phyloP scores from a whole-genome alignment of 306 rosid species.

The Trifolium dubium region DNA sequence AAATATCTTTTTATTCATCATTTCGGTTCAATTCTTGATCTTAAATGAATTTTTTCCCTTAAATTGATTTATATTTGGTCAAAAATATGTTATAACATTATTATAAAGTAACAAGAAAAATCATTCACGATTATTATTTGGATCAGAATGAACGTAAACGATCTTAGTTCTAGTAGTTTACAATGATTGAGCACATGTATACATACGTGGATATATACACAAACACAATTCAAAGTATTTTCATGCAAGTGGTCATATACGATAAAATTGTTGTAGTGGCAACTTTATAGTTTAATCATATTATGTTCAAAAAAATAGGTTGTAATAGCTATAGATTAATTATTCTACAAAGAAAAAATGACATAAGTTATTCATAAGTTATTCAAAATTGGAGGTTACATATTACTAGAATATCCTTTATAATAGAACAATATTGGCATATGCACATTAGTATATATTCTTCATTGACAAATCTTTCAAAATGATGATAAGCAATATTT shows the following conservation, averaged over 20 bases:
- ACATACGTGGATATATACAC: background rate
- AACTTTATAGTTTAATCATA: background rate
- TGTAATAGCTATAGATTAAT: background rate
- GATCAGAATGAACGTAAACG: too few relatives aligned
- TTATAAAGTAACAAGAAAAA: too few relatives aligned
- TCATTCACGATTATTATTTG: too few relatives aligned
- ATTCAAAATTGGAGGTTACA: background rate
- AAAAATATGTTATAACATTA: too few relatives aligned
- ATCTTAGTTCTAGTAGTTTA: too few relatives aligned
- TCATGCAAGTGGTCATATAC: slow-evolving; percentile 1
- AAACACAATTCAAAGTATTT: background rate
- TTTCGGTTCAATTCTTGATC: too few relatives aligned
- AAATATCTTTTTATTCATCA: too few relatives aligned
- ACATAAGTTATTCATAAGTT: background rate
- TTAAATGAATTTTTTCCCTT: too few relatives aligned
- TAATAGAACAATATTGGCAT: background rate
- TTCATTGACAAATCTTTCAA: background rate
- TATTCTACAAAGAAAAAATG: background rate
- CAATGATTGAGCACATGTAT: too few relatives aligned
- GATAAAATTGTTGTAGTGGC: slow-evolving; percentile 1
- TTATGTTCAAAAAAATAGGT: background rate
- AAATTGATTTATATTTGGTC: too few relatives aligned
- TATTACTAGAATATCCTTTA: background rate
- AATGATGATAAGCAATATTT: background rate
- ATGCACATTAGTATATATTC: too few relatives aligned